These are phyloP conservation scores for Alternaria ethzedia DNA, from an alignment of 2,329 filamentous ascomycete species.

Conservation along the genomic window DNA sequence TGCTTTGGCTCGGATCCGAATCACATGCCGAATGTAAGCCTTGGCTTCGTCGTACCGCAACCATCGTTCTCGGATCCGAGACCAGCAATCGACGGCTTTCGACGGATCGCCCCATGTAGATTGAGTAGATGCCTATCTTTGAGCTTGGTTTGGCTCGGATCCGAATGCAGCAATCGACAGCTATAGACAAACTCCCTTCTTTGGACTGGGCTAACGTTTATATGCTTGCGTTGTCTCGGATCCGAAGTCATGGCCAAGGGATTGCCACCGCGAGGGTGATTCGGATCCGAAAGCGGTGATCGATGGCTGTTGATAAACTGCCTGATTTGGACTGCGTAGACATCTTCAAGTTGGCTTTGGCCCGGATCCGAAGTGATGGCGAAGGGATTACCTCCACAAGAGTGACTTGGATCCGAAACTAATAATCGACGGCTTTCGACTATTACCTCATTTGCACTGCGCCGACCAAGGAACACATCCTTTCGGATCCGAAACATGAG, in stretches of 20 bases:
- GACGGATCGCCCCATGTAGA: background rate
- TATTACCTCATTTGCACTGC: too few species aligned
- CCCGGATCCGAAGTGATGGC: too few species aligned
- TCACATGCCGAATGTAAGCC: background rate
- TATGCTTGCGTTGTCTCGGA: background rate
- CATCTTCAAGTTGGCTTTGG: too few species aligned
- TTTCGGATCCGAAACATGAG: background rate
- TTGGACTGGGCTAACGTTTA: background rate
- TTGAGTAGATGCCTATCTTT: background rate
- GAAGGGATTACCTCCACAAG: too few species aligned
- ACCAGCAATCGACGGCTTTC: background rate
- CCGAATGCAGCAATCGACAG: background rate
- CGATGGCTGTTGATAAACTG: too few species aligned
- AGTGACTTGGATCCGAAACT: background rate
- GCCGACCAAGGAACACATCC: background rate
- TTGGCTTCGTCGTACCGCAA: background rate
- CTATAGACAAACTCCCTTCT: rapidly evolving
- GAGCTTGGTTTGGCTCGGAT: background rate
- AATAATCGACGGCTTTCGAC: background rate
- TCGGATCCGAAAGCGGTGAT: background rate
- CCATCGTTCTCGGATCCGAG: background rate
- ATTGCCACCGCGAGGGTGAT: background rate
- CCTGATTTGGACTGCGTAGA: too few species aligned
- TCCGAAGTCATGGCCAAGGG: background rate
- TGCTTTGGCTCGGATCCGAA: background rate